phyloP scores from a whole-genome alignment of 2,329 filamentous ascomycete species.

The Curvularia spicifera region DNA sequence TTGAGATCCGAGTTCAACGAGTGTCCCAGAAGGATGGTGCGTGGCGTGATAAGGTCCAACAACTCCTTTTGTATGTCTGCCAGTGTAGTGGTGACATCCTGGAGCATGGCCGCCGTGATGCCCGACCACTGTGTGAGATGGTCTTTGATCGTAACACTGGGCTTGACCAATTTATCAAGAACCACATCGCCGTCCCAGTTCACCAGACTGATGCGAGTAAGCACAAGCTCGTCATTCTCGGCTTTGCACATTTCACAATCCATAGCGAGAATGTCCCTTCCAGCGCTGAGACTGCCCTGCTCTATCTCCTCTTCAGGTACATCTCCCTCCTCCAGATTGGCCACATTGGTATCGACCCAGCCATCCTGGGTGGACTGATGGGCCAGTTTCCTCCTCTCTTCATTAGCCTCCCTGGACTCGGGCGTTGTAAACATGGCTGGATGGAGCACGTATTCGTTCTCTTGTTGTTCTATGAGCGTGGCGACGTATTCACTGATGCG shows the following conservation, averaged over 20 bases:
- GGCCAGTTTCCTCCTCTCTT: constrained; percentile 59
- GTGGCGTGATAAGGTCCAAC: constrained; percentile 72
- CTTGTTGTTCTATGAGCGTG: constrained; percentile 73
- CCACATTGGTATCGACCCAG: constrained; percentile 82
- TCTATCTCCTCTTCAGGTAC: constrained; percentile 75
- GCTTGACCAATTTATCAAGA: constrained; percentile 91
- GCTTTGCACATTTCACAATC: constrained; percentile 99
- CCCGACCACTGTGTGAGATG: constrained; percentile 90
- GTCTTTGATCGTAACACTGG: constrained; percentile 83
- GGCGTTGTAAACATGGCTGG: constrained; percentile 71
- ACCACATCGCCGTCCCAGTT: constrained; percentile 83
- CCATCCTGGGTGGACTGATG: constrained; percentile 64
- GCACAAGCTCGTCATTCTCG: constrained; percentile 75
- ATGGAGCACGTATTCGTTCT: constrained; percentile 85
- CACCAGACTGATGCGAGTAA: constrained; percentile 87
- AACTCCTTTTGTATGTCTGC: constrained; percentile 81
- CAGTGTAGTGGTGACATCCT: constrained; percentile 81
- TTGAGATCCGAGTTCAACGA: constrained; percentile 83
- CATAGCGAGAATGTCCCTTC: constrained; percentile 77
- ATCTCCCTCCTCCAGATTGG: constrained; percentile 68
- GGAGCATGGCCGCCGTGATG: constrained; percentile 85
- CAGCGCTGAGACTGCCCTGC: constrained; percentile 81
- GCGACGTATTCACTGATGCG: constrained; percentile 82
- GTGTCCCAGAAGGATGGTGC: constrained; percentile 78
- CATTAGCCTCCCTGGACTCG: constrained; percentile 61